Evolutionary conservation across 169 alveolate species (phyloP).

Genomic region (Babesia bigemina): DNA sequence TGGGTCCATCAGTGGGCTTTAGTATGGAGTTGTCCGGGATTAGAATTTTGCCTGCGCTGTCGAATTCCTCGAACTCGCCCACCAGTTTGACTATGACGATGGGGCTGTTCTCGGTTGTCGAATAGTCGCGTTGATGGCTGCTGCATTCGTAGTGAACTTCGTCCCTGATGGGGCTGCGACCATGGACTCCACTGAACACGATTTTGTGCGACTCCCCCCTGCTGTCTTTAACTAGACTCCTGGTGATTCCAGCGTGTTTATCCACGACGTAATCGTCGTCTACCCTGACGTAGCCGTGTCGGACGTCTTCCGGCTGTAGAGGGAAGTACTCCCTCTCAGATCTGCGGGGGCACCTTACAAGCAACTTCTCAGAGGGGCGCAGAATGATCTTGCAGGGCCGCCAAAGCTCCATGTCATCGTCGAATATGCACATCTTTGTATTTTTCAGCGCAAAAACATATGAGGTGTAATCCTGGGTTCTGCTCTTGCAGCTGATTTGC

Average conservation of each 20-base stretch:
- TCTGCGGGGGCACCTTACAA: constrained; percentile 21
- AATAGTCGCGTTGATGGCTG: constrained; percentile 4
- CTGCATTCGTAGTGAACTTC: constrained; percentile 30
- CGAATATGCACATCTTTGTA: constrained; percentile 9
- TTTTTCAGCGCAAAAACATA: constrained; percentile 22
- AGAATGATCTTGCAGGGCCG: constrained; percentile 28
- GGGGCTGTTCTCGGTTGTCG: constrained; percentile 2
- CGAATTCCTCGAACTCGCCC: constrained; percentile 19
- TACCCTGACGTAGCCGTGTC: constrained; percentile 24
- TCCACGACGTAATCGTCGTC: constrained; percentile 22
- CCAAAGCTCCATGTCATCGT: constrained; percentile 17
- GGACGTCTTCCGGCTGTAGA: constrained; percentile 15
- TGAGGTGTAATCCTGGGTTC: neutral
- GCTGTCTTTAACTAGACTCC: neutral
- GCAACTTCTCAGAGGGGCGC: constrained; percentile 28
- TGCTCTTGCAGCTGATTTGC: constrained; percentile 14
- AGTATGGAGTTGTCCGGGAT: neutral
- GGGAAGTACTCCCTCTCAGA: constrained; percentile 8
- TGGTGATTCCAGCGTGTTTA: constrained; percentile 9
- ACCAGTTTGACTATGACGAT: constrained; percentile 32
- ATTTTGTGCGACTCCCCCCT: constrained; percentile 16
- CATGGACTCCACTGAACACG: constrained; percentile 12
- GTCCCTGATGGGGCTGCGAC: constrained; percentile 31
- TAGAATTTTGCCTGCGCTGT: neutral
- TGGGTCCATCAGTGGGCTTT: constrained; percentile 9